Percentiles rank a stretch among this genome's conserved stretches.
Conservation (phyloP, 2,329 filamentous ascomycete genomes). For the Stylonectria norvegica region DNA sequence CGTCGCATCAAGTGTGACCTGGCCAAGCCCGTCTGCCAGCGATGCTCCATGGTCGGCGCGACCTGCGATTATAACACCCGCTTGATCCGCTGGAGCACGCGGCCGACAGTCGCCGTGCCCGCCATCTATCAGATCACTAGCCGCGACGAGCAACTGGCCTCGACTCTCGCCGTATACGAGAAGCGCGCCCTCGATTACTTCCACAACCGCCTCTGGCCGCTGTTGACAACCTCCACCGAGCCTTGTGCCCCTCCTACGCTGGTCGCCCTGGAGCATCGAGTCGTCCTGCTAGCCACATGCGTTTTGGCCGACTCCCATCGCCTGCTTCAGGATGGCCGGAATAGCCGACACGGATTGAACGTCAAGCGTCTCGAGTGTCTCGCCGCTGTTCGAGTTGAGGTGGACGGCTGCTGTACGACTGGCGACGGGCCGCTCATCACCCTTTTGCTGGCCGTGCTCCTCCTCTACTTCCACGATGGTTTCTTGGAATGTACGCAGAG, state of each 20-base stretch:
- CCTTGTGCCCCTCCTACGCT: slow-evolving; percentile 30
- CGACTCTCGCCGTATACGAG: slow-evolving; percentile 27
- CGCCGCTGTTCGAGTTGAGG: slow-evolving; percentile 31
- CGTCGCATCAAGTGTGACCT: slow-evolving; percentile 43
- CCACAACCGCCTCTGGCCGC: slow-evolving; percentile 32
- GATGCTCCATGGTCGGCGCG: slow-evolving; percentile 31
- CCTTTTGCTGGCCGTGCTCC: slow-evolving; percentile 38
- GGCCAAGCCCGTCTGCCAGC: slow-evolving; percentile 34
- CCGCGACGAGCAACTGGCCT: slow-evolving; percentile 24
- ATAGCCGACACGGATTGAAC: slow-evolving; percentile 24
- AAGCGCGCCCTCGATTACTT: slow-evolving; percentile 33
- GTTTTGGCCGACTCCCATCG: slow-evolving; percentile 32
- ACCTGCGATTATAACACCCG: slow-evolving; percentile 33
- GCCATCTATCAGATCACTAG: slow-evolving; percentile 28
- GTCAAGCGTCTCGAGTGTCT: slow-evolving; percentile 30
- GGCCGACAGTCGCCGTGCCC: slow-evolving; percentile 30
- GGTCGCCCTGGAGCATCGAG: slow-evolving; percentile 31
- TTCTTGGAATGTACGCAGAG: slow-evolving; percentile 33
- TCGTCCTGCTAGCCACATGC: slow-evolving; percentile 32
- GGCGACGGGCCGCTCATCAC: slow-evolving; percentile 31
- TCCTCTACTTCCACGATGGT: slow-evolving; percentile 42
- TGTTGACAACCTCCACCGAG: slow-evolving; percentile 27
- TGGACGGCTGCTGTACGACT: slow-evolving; percentile 30
- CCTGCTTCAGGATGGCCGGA: slow-evolving; percentile 29
- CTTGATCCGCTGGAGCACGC: slow-evolving; percentile 41